Base-by-base conservation (phyloP, 768 basidiomycete genomes). In the Favolaschia claudopus region DNA sequence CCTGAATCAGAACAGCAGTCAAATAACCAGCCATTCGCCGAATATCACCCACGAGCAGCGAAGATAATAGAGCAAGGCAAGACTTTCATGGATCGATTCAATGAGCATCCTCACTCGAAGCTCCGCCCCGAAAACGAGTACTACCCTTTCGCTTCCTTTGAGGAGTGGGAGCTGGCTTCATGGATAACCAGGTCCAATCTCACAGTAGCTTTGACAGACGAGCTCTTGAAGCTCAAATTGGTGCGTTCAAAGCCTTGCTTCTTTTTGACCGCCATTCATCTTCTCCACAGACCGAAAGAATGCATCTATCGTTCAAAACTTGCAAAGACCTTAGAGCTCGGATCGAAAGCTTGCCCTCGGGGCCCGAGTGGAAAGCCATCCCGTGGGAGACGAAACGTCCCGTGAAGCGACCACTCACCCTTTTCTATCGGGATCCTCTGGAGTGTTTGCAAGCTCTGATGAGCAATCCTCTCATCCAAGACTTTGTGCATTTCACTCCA, bases 401-500 rank as follows among this genome's bases (percentile, higher is more conserved):
- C 5, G 33, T 31, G 1, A 28, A 34, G 28, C 10, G 15, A 28
- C 52, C 52, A 2, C 19, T 54, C 15, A 37, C 40, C 0, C 25
- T 54, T 5, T 54, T 13, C 12, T 54, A 44, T 44, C 52, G 52
- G 1, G 42, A 54, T 28, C 52, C 52, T 1, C 1, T 54, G 4
- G 42, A 54, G 17, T 44, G 40, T 24, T 25, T 54, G 4, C 14
- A 44, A 27, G 4, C 14, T 1, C 31, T 54, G 12, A 40, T 54
- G 2, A 14, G 17, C 2, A 54, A 54, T 37, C 52, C 52, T 3
- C n/a, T 54, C 7, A 5, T 54, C 5, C 31, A 44, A 8, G 52
- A 54, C 25, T 19, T 17, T n/a, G 19, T 54, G 2, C 32, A 44
- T 5, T 54, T 14, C 25, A 36, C 42, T 1, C 67, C 65, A 24